These are phyloP conservation scores for Ceratocystis ficicola DNA, from an alignment of 2,329 filamentous ascomycete species.

Conservation along the genomic window DNA sequence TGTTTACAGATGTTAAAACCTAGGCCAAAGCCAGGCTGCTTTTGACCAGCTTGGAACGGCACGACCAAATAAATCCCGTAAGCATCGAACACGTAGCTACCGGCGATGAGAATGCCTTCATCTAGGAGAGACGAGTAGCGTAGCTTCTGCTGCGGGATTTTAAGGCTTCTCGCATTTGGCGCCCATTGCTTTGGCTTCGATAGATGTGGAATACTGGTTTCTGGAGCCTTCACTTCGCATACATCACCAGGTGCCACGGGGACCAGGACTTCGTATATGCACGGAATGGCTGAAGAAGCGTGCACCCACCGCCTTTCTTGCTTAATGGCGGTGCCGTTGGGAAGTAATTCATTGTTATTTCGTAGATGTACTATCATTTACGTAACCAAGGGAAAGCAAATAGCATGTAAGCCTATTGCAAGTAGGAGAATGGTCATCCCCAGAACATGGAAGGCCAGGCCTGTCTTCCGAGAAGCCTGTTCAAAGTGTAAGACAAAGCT, in stretches of 20 bases:
- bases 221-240: slow-evolving; percentile 65
- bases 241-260: slow-evolving; percentile 62
- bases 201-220: slow-evolving; percentile 54
- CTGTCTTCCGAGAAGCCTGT: background rate
- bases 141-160: slow-evolving; percentile 46
- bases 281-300: slow-evolving; percentile 50
- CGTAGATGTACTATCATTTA: background rate
- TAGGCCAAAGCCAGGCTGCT: slow-evolving; percentile 67
- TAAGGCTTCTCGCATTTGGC: slow-evolving; percentile 63
- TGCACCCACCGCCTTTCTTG: slow-evolving; percentile 28
- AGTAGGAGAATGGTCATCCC: background rate
- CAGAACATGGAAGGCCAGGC: background rate
- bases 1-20: slow-evolving; percentile 51
- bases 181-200: slow-evolving; percentile 70
- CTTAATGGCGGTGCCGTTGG: background rate
- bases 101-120: slow-evolving; percentile 33
- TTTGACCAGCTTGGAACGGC: slow-evolving; percentile 54
- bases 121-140: slow-evolving; percentile 36
- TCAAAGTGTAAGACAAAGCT: background rate
- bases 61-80: slow-evolving; percentile 40
- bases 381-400: background rate
- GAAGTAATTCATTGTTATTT: background rate
- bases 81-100: slow-evolving; percentile 34
- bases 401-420: background rate
- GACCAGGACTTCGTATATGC: slow-evolving; percentile 63